Conservation (phyloP, 176 grass and related monocot genomes). For the Ampelocalamus luodianensis region DNA sequence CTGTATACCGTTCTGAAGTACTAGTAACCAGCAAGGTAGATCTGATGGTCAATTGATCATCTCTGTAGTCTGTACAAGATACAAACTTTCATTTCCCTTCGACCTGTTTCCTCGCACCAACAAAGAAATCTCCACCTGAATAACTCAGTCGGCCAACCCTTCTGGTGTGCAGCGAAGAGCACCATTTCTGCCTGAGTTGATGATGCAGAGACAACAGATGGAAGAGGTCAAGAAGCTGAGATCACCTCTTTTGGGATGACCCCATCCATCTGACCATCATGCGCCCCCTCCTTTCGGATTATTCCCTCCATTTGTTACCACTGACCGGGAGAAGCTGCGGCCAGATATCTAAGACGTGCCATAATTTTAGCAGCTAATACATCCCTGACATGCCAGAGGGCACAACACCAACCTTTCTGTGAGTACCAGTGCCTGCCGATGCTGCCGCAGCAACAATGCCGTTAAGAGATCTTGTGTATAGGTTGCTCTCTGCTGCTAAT, state of each 20-base stretch:
- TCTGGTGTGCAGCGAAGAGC: slow-evolving; percentile 6
- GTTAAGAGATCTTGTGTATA: slow-evolving; percentile 65
- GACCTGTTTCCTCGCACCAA: not conserved
- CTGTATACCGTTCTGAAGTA: not conserved
- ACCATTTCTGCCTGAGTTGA: not conserved
- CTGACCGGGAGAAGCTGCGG: not conserved
- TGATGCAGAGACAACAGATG: not conserved
- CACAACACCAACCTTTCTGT: slow-evolving; percentile 70
- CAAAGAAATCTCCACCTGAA: not conserved
- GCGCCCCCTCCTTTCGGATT: slow-evolving; percentile 22
- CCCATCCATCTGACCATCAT: not conserved
- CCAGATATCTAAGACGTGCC: slow-evolving; percentile 17
- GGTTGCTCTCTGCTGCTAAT: slow-evolving; percentile 49
- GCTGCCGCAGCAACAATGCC: slow-evolving; percentile 65
- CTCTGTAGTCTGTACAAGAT: not conserved
- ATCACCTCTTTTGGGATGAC: slow-evolving; percentile 12
- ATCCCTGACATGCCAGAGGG: slow-evolving; percentile 72
- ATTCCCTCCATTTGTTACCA: not conserved
- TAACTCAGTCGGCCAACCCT: not conserved
- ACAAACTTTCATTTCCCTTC: not conserved
- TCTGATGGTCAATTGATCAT: not conserved
- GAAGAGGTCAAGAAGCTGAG: not conserved
- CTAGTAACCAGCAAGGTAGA: not conserved
- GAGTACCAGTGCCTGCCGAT: slow-evolving; percentile 55
- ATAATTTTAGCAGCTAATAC: slow-evolving; percentile 50